Base-by-base conservation (phyloP, 176 grass and related monocot species). In the Themeda triandra region DNA sequence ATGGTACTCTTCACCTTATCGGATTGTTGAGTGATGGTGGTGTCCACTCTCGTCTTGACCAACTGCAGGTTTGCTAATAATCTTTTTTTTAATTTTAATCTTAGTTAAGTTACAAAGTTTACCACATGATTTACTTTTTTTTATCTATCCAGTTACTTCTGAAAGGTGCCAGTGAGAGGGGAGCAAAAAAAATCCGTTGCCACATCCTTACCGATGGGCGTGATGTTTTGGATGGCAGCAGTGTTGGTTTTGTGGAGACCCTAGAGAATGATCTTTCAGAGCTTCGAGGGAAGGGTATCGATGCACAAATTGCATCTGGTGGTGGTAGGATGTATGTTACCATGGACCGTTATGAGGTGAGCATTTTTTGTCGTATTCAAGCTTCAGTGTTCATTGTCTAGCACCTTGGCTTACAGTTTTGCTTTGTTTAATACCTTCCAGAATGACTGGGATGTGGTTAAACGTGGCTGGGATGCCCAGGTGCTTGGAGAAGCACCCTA, bases 331-430 rank as follows among this genome's bases (percentile, higher is more conserved):
- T 99, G 96, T 84, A 96, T 21, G 96, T 99, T 83, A 96, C 91
- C 81, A 99, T 99, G 96, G 96, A 99, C 76, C 96, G 96, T 23
- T 99, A 99, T 28, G 96, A 99, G 96, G 96, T 99, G 87, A 36
- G 29, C 6, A 59, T 46, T 33, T 69, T 11, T 68, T 19, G 24
- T 51, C 13, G 44, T 35, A 41, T 25, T 81, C 31, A 69, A 24
- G 33, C 42, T 56, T 63, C 69, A 63, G 63, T 29, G 41, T 66
- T 73, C 62, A 19, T 39, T 32, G 56, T 67, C 32, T 76, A 64
- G 2, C 48, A 32, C 2, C 62, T 19, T 84, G 11, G 13, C 36
- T 80, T 63, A 48, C 10, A 69, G 14, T 53, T 82, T 35, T 76
- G 56, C 75, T 40, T 69, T 76, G 1, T 80, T 69, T 33, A 48